phyloP scores from a whole-genome alignment of 1,284 basidiomycete species.

The Somion occarium region DNA sequence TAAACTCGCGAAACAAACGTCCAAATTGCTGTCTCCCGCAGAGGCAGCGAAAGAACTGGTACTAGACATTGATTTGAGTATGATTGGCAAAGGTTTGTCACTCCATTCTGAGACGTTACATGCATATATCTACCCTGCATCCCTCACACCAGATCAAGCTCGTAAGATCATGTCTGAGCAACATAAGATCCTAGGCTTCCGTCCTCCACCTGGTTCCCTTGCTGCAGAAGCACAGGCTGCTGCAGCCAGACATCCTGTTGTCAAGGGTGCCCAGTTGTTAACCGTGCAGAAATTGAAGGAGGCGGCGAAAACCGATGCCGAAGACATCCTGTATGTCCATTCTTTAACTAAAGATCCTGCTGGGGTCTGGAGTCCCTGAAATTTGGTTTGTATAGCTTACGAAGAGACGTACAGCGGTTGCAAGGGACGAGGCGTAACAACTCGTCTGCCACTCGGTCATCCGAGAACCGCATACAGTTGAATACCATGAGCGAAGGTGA shows the following conservation, averaged over 20 bases:
- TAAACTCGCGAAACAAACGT: no score
- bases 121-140: not conserved
- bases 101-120: not conserved
- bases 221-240: constrained; percentile 27
- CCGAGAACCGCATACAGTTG: no score
- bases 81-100: constrained; percentile 3
- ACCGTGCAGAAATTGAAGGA: not conserved
- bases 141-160: constrained; percentile 6
- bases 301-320: not conserved
- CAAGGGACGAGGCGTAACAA: not conserved
- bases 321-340: not conserved
- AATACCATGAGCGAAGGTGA: no score
- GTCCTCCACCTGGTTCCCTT: constrained; percentile 27
- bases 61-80: not conserved
- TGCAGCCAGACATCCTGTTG: constrained; percentile 19
- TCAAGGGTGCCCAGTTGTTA: not conserved
- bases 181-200: constrained; percentile 24
- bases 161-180: constrained; percentile 22
- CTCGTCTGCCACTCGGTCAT: no score
- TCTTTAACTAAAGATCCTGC: not conserved
- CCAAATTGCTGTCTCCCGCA: no score
- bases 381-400: no score
- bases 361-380: no score
- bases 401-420: no score
- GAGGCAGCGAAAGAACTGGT: not conserved